phyloP scores from a whole-genome alignment of 768 basidiomycete species.

The Leccinum olivaceopallidum region DNA sequence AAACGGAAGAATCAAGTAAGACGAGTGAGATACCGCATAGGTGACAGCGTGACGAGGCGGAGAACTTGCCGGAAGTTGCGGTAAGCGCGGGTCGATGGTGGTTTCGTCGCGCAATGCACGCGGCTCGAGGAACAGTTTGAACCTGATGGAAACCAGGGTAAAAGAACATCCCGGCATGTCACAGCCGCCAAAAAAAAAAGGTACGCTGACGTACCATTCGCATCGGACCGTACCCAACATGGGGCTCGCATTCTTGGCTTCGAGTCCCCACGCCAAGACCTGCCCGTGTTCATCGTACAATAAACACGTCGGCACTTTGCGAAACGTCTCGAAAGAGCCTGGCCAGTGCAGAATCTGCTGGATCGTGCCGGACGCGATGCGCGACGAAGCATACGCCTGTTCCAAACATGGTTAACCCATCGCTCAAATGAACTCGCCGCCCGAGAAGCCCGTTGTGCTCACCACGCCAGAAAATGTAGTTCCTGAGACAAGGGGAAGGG shows the following conservation, averaged over 20 bases:
- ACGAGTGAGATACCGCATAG: background rate
- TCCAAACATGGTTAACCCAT: conserved; percentile 9
- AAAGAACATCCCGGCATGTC: conserved; percentile 1
- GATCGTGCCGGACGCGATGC: conserved; percentile 74
- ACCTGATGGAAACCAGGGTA: conserved; percentile 42
- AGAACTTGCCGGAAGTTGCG: conserved; percentile 68
- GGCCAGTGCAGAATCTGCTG: conserved; percentile 90
- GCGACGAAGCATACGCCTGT: conserved; percentile 84
- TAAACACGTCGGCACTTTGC: conserved; percentile 85
- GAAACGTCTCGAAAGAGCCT: conserved; percentile 81
- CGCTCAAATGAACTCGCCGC: background rate
- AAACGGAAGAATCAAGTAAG: conserved; percentile 7
- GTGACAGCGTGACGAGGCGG: background rate
- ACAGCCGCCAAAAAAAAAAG: background rate
- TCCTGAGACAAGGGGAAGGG: conserved; percentile 41
- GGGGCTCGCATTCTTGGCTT: conserved; percentile 79
- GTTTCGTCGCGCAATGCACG: conserved; percentile 72
- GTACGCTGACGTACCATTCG: conserved; percentile 44
- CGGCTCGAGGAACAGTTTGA: conserved; percentile 87
- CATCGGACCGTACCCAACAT: conserved; percentile 62
- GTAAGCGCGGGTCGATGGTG: conserved; percentile 74
- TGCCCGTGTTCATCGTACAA: conserved; percentile 74
- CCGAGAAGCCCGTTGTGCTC: conserved; percentile 32
- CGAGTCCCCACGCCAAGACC: conserved; percentile 82
- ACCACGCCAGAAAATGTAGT: conserved; percentile 89